Base-by-base conservation (phyloP, 2,329 filamentous ascomycete species). In the Chaetomium globosum region DNA sequence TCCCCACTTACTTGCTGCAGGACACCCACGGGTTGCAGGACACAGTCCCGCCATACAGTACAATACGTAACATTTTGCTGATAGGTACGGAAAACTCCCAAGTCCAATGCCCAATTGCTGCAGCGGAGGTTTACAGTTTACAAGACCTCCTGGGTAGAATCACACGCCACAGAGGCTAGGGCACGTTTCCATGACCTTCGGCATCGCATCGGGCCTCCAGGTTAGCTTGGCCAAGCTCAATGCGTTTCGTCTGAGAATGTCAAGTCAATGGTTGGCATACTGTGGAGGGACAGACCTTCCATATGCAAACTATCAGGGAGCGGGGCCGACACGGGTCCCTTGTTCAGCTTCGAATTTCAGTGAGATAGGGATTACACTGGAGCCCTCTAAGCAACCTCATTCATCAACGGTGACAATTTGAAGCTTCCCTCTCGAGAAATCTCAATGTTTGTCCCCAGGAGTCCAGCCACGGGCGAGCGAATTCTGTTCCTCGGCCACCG, bases 1-100 rank as follows among this genome's bases (percentile, higher is more conserved):
- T 52, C 28, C 43, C 58, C 58, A 60, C 58, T 60, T 30, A 7
- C 26, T 19, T 31, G 33, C 33, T 43, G 54, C n/a, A 26, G 54
- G 54, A 46, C 54, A 30, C 26, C 26, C 26, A 26, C 26, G 26
- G 26, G 26, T 31, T 26, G 53, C 53, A 56, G n/a, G 30, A 26
- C 53, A 31, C 28, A 26, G 26, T 43, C 2, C n/a, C 9, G 13
- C 49, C 49, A 16, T 52, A 52, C 49, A 52, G 49, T 52, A 52
- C 26, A 16, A n/a, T 43, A 43, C 39, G 39, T 19, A 43, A 43
- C 39, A 16, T 19, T 43, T n/a, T 43, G 39, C 16, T n/a, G 39
- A n/a, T 19, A 43, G 39, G 7, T 19, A 43, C 39, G 16, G 39
- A 43, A n/a, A 19, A 6, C 16, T 43, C 39, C 9, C 33, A 19